phyloP scores from a whole-genome alignment of 371 early-diverging fungal genomes.

The Blakeslea trispora region DNA sequence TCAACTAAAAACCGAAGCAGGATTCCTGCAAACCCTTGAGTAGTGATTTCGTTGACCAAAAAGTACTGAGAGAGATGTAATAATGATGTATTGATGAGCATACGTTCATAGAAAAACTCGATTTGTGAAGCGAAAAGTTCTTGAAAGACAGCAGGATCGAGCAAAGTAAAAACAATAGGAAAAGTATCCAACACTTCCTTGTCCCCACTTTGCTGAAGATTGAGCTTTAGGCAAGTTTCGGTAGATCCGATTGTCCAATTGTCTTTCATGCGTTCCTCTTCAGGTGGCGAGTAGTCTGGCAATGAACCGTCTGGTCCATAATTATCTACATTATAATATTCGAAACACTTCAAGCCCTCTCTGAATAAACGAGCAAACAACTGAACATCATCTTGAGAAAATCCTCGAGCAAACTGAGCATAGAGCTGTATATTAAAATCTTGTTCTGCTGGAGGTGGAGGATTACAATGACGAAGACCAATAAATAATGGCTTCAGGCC shows the following conservation, averaged over 20 bases:
- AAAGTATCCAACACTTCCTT: constrained; percentile 93
- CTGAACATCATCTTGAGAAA: constrained; percentile 72
- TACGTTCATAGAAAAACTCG: constrained; percentile 81
- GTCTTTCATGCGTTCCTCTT: constrained; percentile 25
- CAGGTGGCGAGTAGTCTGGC: constrained; percentile 27
- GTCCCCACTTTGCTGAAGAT: constrained; percentile 64
- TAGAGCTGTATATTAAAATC: constrained; percentile 34
- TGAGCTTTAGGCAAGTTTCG: constrained; percentile 45
- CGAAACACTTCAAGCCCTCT: constrained; percentile 87
- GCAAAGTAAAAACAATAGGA: constrained; percentile 80
- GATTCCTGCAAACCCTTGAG: constrained; percentile 80
- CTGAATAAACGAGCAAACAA: constrained; percentile 73
- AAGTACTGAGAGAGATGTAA: constrained; percentile 90
- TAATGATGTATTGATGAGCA: constrained; percentile 78
- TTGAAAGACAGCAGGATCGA: constrained; percentile 94
- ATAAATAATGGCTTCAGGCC: constrained; percentile 84
- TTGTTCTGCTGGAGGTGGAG: constrained; percentile 52
- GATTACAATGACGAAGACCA: constrained; percentile 75
- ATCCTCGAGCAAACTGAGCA: constrained; percentile 60
- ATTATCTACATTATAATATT: constrained; percentile 81
- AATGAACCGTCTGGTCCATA: constrained; percentile 57
- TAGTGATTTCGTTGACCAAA: constrained; percentile 77
- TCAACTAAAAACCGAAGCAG: constrained; percentile 80
- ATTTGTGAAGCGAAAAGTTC: constrained; percentile 93
- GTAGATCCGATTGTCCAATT: constrained; percentile 37